Evolutionary conservation across 1,284 basidiomycete genomes (phyloP).

Genomic region (Apiotrichum porosum): DNA sequence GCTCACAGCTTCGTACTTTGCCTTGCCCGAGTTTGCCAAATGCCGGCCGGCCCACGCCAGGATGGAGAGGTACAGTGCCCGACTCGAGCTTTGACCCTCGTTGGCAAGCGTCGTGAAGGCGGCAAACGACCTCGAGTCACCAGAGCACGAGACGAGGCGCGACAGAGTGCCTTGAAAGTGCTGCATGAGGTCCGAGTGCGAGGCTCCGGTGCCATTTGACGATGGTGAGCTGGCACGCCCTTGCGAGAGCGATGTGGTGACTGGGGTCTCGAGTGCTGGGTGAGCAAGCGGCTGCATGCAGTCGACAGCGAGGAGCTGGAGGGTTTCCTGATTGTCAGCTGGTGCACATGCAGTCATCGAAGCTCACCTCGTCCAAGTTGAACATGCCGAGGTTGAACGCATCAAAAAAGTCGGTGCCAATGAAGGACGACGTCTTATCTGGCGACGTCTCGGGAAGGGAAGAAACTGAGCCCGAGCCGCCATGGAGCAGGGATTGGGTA

Average conservation of each 20-base stretch:
- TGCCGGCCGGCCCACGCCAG: conserved; percentile 37
- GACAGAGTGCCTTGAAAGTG: conserved; percentile 27
- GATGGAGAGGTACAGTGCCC: conserved; percentile 28
- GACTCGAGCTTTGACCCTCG: not conserved
- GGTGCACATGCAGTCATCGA: too few relatives aligned
- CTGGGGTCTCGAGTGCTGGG: not conserved
- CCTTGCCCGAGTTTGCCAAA: conserved; percentile 31
- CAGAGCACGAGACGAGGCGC: conserved; percentile 24
- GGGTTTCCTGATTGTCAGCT: conserved; percentile 19
- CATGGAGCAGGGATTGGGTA: too few relatives aligned
- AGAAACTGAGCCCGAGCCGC: too few relatives aligned
- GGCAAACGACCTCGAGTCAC: conserved; percentile 23
- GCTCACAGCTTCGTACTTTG: conserved; percentile 31
- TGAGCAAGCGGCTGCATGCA: conserved; percentile 17
- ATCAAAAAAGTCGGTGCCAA: not conserved
- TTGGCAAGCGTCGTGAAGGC: conserved; percentile 25
- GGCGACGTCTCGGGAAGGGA: too few relatives aligned
- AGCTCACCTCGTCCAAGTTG: conserved; percentile 26
- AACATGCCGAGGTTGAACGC: conserved; percentile 5
- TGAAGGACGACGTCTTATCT: too few relatives aligned
- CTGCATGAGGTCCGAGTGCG: conserved; percentile 16
- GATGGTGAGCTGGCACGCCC: not conserved
- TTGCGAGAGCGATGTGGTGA: too few relatives aligned
- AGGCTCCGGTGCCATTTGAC: not conserved
- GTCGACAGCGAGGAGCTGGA: conserved; percentile 33